These are phyloP conservation scores for Cudoniella acicularis DNA, from an alignment of 495 filamentous ascomycete genomes.

Conservation along the genomic window DNA sequence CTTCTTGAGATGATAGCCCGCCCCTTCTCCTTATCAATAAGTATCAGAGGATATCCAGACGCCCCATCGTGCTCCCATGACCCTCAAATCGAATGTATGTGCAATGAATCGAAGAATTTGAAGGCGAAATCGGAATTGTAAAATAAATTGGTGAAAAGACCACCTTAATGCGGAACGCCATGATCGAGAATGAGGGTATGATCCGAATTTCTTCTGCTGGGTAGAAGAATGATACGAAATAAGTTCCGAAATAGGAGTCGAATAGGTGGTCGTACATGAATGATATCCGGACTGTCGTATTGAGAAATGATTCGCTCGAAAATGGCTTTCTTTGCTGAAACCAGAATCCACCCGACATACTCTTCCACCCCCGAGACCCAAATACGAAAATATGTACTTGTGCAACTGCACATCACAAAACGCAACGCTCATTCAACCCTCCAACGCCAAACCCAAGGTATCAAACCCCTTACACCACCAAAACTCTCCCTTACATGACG, in stretches of 20 bases:
- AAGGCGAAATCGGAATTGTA: not conserved
- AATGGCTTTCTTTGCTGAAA: not conserved
- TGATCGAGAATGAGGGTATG: not conserved
- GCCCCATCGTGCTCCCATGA: not conserved
- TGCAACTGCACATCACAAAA: conserved; percentile 4
- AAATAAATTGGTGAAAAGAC: not conserved
- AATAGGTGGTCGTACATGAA: not conserved
- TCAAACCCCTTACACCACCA: not conserved
- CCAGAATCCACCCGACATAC: not conserved
- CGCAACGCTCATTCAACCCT: conserved; percentile 5
- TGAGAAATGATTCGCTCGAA: not conserved
- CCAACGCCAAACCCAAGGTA: conserved; percentile 17
- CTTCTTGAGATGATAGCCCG: too few relatives aligned
- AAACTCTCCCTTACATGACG: conserved; percentile 45
- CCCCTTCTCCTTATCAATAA: not conserved
- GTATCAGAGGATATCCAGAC: not conserved
- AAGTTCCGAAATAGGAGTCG: not conserved
- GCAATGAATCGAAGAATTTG: not conserved
- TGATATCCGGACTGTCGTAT: not conserved
- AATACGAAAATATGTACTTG: conserved; percentile 8
- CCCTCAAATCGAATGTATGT: not conserved
- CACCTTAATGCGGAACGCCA: not conserved
- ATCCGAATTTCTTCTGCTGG: too few relatives aligned
- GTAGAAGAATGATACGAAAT: not conserved
- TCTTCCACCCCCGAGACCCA: not conserved